Evolutionary conservation across 257 asterid genomes (phyloP), one percentile per base, ranked within the genome.

Genomic region (Solanum etuberosum): DNA sequence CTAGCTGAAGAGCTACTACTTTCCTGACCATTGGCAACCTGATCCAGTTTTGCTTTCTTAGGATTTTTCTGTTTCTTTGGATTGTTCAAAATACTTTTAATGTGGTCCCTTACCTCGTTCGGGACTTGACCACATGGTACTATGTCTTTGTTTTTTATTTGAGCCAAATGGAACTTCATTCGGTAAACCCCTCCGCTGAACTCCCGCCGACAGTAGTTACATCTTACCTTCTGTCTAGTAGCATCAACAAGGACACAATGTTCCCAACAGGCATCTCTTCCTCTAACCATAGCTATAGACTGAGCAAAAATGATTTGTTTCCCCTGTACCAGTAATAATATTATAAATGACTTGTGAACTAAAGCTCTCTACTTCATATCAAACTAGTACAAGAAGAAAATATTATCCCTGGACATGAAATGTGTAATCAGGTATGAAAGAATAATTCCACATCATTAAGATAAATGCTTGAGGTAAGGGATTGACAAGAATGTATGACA

Each of bases 161-260:
- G 92, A 88, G 92, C 94, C 74, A 92, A 89, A 90, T 90, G 93
- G 70, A 91, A 91, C 80, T 91, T 91, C 90, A 90, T 91, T 31
- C 93, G 51, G 65, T 91, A 91, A 85, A 91, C 93, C 23, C 93
- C 93, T 74, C 93, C 93, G 27, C 93, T 92, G 90, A 90, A 92
- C 86, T 90, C 94, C 61, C 92, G 89, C 5, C 74, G 88, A 87
- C 93, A 91, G 70, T 92, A 92, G 87, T 92, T 92, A 71, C 92
- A 92, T 67, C 91, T 89, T 14, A 90, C 92, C 87, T 92, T 92
- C 90, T 92, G 94, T 83, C 87, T 90, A 54, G 90, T 88, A 42
- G 92, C 94, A 85, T 92, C 92, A 84, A 92, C 85, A 72, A 92
- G 94, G 74, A 85, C 91, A 90, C 94, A 92, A 48, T 90, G 94